Conservation (phyloP, 192 early-diverging fungal genomes). For the Glomus cerebriforme region DNA sequence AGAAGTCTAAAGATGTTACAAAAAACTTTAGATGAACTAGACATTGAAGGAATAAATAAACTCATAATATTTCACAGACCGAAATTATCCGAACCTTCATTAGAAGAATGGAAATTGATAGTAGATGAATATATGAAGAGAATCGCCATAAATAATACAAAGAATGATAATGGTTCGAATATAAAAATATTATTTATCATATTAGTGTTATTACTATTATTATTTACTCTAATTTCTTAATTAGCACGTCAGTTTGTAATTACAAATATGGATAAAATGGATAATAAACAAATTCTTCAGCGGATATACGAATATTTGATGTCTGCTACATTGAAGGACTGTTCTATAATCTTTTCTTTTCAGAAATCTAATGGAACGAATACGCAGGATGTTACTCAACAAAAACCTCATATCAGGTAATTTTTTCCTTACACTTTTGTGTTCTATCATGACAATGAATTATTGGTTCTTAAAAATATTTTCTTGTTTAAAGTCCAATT, state of each 20-base stretch:
- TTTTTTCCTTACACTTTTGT: not conserved
- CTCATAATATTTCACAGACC: slow-evolving; percentile 20
- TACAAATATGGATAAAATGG: slow-evolving; percentile 34
- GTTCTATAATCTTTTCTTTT: slow-evolving; percentile 68
- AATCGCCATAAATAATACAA: not conserved
- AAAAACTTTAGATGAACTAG: slow-evolving; percentile 53
- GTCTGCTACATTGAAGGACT: slow-evolving; percentile 76
- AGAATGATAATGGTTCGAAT: slow-evolving; percentile 12
- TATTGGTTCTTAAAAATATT: not conserved
- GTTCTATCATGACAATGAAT: not conserved
- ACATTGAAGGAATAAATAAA: slow-evolving; percentile 55
- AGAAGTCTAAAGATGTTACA: slow-evolving; percentile 50
- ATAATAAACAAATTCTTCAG: slow-evolving; percentile 45
- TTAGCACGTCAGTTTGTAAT: not conserved
- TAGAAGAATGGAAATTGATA: slow-evolving; percentile 46
- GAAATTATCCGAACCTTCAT: slow-evolving; percentile 34
- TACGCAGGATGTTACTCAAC: not conserved
- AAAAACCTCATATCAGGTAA: not conserved
- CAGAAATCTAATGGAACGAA: slow-evolving; percentile 1
- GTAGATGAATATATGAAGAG: slow-evolving; percentile 42
- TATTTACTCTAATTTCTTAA: not conserved
- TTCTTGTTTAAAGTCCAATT: not conserved
- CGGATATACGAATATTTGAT: slow-evolving; percentile 66
- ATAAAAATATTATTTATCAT: not conserved
- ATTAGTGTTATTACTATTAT: not conserved